phyloP scores from a whole-genome alignment of 352 stramenopile genomes.

The Pythium brachiatum region DNA sequence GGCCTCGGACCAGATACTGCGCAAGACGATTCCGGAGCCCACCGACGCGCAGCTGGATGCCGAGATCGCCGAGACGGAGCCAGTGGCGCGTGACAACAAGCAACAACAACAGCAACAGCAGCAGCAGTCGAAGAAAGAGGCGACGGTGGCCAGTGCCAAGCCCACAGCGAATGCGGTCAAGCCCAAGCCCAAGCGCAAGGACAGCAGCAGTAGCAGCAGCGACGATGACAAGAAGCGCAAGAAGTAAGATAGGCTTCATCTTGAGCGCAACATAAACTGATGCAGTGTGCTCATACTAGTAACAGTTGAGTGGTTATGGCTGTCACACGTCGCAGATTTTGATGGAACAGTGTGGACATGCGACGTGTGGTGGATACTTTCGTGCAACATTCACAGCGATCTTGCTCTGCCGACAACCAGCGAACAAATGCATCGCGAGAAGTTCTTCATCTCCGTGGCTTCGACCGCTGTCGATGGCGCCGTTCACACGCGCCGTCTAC shows the following conservation, averaged over 20 bases:
- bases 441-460: constrained; percentile 14
- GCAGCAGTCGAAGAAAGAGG: not conserved
- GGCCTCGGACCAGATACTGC: not conserved
- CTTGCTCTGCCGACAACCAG: not conserved
- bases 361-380: not conserved
- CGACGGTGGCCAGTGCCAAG: not conserved
- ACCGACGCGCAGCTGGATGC: not conserved
- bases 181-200: not conserved
- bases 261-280: no score
- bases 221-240: not conserved
- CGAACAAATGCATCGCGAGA: constrained; percentile 14
- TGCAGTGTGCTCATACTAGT: no score
- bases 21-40: not conserved
- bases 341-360: not conserved
- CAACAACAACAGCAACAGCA: not conserved
- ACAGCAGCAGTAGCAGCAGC: not conserved
- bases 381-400: not conserved
- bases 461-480: not conserved
- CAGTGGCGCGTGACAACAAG: not conserved
- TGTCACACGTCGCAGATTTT: no score
- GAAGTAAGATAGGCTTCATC: no score
- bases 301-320: no score
- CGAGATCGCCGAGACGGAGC: not conserved
- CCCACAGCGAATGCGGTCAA: not conserved
- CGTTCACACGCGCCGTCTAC: not conserved